Evolutionary conservation across 1,284 basidiomycete species (phyloP).

Genomic region (Phenoliferia sp.): DNA sequence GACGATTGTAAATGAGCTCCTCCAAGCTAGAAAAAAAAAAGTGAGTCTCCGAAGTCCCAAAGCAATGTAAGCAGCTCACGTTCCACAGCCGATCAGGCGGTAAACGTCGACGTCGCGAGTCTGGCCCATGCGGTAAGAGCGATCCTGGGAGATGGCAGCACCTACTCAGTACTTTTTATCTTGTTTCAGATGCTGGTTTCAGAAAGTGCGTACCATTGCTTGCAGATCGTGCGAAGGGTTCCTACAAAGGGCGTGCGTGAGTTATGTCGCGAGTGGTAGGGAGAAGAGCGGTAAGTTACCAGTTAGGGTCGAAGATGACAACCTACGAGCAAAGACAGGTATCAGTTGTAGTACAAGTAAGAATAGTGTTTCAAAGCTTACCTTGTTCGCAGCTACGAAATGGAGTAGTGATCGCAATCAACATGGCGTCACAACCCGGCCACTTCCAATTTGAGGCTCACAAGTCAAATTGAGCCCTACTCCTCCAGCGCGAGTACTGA

Average conservation of each 20-base stretch:
- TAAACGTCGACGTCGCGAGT: constrained; percentile 53
- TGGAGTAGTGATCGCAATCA: neutral
- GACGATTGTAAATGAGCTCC: constrained; percentile 36
- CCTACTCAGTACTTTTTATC: constrained; percentile 79
- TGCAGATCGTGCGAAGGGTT: constrained; percentile 83
- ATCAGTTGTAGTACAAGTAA: neutral
- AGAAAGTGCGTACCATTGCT: constrained; percentile 17
- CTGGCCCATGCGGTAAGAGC: neutral
- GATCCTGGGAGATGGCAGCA: constrained; percentile 63
- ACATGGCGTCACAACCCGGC: neutral
- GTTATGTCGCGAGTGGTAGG: neutral
- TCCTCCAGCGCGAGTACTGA: constrained; percentile 89
- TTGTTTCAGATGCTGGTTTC: constrained; percentile 55
- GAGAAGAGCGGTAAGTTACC: neutral
- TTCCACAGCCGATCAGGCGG: constrained; percentile 75
- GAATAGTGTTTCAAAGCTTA: constrained; percentile 51
- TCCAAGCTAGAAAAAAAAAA: constrained; percentile 13
- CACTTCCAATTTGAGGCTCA: constrained; percentile 7
- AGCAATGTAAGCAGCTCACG: constrained; percentile 36
- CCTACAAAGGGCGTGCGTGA: constrained; percentile 53
- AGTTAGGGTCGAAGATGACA: constrained; percentile 71
- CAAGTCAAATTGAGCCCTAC: constrained; percentile 56
- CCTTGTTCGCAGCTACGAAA: neutral
- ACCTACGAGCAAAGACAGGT: constrained; percentile 64
- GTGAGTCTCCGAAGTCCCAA: neutral